A percentile compares a stretch with the other conserved stretches of the same genome.
These are phyloP conservation scores for Xylaria sp. DNA, from an alignment of 2,329 filamentous ascomycete species.

Conservation along the genomic window DNA sequence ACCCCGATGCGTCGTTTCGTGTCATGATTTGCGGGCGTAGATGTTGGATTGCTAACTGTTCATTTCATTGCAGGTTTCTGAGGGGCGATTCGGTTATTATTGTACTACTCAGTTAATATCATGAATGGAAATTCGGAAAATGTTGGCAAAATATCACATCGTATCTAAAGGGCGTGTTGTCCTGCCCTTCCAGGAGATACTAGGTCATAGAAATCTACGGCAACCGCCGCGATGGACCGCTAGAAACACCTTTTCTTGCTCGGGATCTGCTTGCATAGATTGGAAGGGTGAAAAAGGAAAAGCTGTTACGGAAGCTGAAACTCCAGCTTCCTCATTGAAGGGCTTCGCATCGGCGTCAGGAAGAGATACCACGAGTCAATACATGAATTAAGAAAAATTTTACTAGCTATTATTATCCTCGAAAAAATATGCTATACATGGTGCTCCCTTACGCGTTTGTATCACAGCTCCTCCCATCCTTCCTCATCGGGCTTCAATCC, in stretches of 20 bases:
- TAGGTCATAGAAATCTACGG: constrained; percentile 21
- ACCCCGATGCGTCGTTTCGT: background rate
- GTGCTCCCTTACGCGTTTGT: constrained; percentile 3
- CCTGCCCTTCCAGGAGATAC: constrained; percentile 25
- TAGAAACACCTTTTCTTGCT: constrained; percentile 15
- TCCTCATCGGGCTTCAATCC: constrained; percentile 60
- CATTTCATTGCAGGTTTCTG: constrained; percentile 72
- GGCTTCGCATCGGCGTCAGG: constrained; percentile 37
- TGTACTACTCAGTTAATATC: constrained; percentile 78
- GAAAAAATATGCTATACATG: constrained; percentile 31
- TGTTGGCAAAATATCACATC: constrained; percentile 21
- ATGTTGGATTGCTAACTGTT: constrained; percentile 22
- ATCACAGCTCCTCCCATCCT: constrained; percentile 52
- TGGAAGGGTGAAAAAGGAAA: constrained; percentile 1
- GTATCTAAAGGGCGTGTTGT: constrained; percentile 22
- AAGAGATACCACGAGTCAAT: constrained; percentile 43
- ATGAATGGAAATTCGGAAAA: constrained; percentile 9
- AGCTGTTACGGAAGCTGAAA: constrained; percentile 24
- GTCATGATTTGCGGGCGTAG: constrained; percentile 8
- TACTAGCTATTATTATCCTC: constrained; percentile 28
- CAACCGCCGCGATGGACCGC: constrained; percentile 1
- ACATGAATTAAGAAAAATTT: constrained; percentile 29
- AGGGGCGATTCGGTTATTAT: constrained; percentile 89
- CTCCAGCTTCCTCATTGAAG: constrained; percentile 30
- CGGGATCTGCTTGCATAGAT: constrained; percentile 24